Percentiles rank a stretch among this genome's conserved stretches.
These are phyloP conservation scores for Ceratocystis lukuohia DNA, from an alignment of 2,329 filamentous ascomycete species.

Conservation along the genomic window DNA sequence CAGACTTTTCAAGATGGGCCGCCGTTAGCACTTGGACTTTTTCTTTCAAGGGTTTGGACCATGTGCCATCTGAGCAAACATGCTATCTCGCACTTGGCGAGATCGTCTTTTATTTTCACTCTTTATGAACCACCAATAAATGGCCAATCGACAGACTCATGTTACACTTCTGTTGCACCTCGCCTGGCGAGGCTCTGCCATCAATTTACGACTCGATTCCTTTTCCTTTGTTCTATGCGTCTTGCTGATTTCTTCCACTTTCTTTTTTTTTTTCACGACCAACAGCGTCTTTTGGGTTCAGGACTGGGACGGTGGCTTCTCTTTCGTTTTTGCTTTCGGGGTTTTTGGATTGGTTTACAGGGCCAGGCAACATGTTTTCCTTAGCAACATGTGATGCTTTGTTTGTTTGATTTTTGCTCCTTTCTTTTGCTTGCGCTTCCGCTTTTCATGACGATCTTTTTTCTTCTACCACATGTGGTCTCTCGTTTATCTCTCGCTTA, in stretches of 20 bases:
- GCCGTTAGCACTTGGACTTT: constrained; percentile 24
- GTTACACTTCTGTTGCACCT: not conserved
- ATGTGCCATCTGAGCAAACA: not conserved
- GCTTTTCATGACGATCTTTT: not conserved
- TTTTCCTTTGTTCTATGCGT: constrained; percentile 4
- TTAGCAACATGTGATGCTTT: not conserved
- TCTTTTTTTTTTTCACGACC: not conserved
- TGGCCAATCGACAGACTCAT: not conserved
- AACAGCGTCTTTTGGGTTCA: not conserved
- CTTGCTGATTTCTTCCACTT: not conserved
- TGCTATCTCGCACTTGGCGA: not conserved
- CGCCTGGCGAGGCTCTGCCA: not conserved
- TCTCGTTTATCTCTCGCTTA: not conserved
- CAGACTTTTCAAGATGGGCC: constrained; percentile 31
- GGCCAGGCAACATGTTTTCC: constrained; percentile 2
- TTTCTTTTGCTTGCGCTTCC: constrained; percentile 9
- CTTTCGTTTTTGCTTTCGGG: constrained; percentile 7
- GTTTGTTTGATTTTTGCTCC: constrained; percentile 3
- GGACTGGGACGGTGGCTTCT: constrained; percentile 6
- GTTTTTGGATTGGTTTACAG: constrained; percentile 6
- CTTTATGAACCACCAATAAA: not conserved
- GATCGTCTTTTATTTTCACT: not conserved
- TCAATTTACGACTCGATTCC: constrained; percentile 2
- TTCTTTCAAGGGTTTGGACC: not conserved
- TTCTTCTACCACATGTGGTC: not conserved